These are phyloP conservation scores for Citeromyces nyonsensis DNA, from an alignment of 805 yeast genomes.

Conservation along the genomic window DNA sequence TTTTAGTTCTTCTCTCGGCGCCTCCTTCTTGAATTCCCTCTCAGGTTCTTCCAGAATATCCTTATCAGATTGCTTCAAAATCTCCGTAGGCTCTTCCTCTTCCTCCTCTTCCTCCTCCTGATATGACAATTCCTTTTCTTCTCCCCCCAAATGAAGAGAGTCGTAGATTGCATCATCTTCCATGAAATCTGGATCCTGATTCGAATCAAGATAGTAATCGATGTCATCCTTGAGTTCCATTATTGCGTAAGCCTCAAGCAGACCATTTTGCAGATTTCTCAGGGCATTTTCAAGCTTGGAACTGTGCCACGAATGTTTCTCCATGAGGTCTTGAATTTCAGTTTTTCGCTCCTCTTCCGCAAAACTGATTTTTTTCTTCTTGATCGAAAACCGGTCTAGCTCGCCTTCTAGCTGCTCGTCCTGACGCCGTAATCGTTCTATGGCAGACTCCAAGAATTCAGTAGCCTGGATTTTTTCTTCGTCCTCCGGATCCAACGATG, in stretches of 20 bases:
- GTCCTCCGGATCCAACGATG: slow-evolving; percentile 39
- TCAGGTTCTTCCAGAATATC: too few relatives aligned
- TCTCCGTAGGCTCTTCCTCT: slow-evolving; percentile 1
- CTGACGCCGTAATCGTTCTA: slow-evolving; percentile 74
- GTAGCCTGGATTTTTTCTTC: slow-evolving; percentile 62
- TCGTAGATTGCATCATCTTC: slow-evolving; percentile 93
- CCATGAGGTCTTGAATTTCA: slow-evolving; percentile 48
- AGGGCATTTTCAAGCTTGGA: slow-evolving; percentile 64
- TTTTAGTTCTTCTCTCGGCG: too few relatives aligned
- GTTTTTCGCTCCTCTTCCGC: slow-evolving; percentile 34
- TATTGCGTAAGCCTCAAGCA: slow-evolving; percentile 60
- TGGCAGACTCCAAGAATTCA: slow-evolving; percentile 49
- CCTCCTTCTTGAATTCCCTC: too few relatives aligned
- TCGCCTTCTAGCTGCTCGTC: slow-evolving; percentile 66
- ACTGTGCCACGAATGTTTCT: slow-evolving; percentile 69
- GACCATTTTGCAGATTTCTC: slow-evolving; percentile 64
- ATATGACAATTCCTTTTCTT: too few relatives aligned
- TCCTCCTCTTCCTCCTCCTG: slow-evolving; percentile 1
- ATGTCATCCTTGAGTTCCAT: slow-evolving; percentile 77
- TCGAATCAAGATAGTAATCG: slow-evolving; percentile 83
- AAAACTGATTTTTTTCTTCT: slow-evolving; percentile 30
- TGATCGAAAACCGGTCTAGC: slow-evolving; percentile 26
- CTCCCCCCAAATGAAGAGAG: slow-evolving; percentile 44
- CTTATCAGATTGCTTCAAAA: not conserved
- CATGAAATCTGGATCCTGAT: slow-evolving; percentile 85